These are phyloP conservation scores for Striga hermonthica DNA, from an alignment of 305 asterid genomes.

Conservation along the genomic window DNA sequence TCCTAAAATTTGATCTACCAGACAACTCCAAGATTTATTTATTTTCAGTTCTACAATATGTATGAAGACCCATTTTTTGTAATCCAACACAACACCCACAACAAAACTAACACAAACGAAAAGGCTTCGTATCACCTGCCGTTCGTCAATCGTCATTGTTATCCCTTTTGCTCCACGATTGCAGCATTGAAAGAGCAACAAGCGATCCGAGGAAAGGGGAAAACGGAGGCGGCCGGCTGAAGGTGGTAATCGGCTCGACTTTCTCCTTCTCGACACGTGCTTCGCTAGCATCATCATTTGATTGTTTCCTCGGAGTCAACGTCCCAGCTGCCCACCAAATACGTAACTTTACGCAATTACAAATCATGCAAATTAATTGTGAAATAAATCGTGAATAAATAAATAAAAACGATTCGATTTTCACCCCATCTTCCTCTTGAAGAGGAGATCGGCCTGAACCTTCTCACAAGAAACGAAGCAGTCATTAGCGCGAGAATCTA, in stretches of 20 bases:
- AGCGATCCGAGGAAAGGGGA: conserved; percentile 63
- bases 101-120: conserved; percentile 15
- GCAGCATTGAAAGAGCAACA: conserved; percentile 54
- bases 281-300: conserved; percentile 33
- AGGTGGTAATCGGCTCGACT: conserved; percentile 46
- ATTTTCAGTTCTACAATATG: neutral
- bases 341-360: conserved; percentile 4
- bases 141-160: conserved; percentile 48
- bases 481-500: conserved; percentile 13
- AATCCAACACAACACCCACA: conserved; percentile 17
- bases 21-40: neutral
- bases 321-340: conserved; percentile 45
- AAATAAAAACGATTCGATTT: neutral
- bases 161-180: conserved; percentile 47
- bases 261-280: conserved; percentile 31
- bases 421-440: conserved; percentile 54
- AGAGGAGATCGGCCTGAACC: conserved; percentile 33
- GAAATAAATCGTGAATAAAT: neutral
- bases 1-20: neutral
- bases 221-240: conserved; percentile 53
- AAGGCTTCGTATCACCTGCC: conserved; percentile 34
- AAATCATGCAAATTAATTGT: neutral
- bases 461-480: conserved; percentile 28
- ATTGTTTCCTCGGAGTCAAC: conserved; percentile 46
- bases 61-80: conserved; percentile 14